Evolutionary conservation across 1,139 yeast genomes (phyloP).

Genomic region (Suhomyces bolitotheri): DNA sequence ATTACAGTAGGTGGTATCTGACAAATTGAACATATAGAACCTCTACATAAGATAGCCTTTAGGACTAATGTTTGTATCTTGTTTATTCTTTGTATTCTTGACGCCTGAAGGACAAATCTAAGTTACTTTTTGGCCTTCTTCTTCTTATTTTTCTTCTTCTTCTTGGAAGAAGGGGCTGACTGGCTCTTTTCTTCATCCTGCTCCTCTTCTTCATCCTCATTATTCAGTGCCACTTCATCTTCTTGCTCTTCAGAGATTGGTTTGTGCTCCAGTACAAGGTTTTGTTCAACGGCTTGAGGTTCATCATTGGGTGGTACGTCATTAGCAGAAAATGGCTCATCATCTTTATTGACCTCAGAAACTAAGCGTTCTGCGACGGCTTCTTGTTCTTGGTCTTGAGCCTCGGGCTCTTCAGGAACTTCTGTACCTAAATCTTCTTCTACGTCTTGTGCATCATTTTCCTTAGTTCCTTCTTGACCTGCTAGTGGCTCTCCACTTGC

Average conservation of each 20-base stretch:
- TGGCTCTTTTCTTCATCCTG: conserved; percentile 5
- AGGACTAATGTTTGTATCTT: no score
- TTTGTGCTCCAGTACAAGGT: conserved; percentile 1
- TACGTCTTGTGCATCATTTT: conserved; percentile 6
- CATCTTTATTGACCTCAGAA: background rate
- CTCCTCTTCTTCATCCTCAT: conserved; percentile 1
- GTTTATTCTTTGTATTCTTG: no score
- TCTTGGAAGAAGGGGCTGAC: conserved; percentile 8
- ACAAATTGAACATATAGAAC: no score
- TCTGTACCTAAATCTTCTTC: background rate
- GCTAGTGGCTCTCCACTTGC: conserved; percentile 1
- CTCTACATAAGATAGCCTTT: no score
- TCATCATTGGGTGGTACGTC: background rate
- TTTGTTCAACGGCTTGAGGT: background rate
- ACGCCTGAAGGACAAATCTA: no score
- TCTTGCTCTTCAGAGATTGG: conserved; percentile 4
- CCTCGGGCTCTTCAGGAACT: no score
- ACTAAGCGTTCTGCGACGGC: conserved; percentile 4
- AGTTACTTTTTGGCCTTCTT: conserved; percentile 14
- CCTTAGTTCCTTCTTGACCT: background rate
- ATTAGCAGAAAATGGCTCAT: conserved; percentile 3
- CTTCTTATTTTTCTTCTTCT: conserved; percentile 24
- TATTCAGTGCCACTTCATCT: conserved; percentile 8
- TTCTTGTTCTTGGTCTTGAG: conserved; percentile 3
- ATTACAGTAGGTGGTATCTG: no score